Base-by-base conservation (phyloP, 2,329 filamentous ascomycete genomes). In the Talaromyces sp. region DNA sequence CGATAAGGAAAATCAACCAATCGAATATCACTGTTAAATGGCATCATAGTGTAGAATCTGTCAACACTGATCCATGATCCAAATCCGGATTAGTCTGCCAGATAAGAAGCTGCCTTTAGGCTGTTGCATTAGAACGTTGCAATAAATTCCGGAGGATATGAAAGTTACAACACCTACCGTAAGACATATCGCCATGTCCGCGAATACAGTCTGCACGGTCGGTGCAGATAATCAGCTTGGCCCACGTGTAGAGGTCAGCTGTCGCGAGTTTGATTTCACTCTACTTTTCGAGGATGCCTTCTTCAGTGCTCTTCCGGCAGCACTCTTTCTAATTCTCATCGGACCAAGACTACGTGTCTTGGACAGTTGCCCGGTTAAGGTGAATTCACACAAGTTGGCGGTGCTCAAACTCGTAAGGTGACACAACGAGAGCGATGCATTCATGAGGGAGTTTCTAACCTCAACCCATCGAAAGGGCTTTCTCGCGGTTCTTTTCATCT, bases 251-350 rank as follows among this genome's bases (percentile, higher is more conserved):
- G 25, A 6, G 29, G 13, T 38, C n/a, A 29, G 11, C 10, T 74
- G 77, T 31, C 75, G 75, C 19, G 72, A 72, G 11, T 80, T 81
- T 66, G 80, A 81, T 64, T 81, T 82, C 67, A 80, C 79, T 29
- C 72, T 81, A 47, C 72, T 81, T 10, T 81, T 81, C 65, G 79
- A 82, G 66, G 79, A 82, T 65, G 73, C 73, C 5, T 76, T 81
- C 47, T 71, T 81, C 54, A 70, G 71, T 17, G 71, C 77, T 19
- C 67, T 78, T 11, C 79, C 79, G 29, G 70, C 78, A 53, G 67
- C 70, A 1, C 65, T 81, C 45, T 73, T 79, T 38, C 68, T 79
- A 36, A 59, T 77, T 13, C 6, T 60, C 72, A 11, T 80, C 80
- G 65, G 79, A 81, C 63, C 38, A 6, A 38, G 47, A 40, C 31